phyloP scores from a whole-genome alignment of 176 grass and related monocot genomes.

The Calamus simplicifolius region DNA sequence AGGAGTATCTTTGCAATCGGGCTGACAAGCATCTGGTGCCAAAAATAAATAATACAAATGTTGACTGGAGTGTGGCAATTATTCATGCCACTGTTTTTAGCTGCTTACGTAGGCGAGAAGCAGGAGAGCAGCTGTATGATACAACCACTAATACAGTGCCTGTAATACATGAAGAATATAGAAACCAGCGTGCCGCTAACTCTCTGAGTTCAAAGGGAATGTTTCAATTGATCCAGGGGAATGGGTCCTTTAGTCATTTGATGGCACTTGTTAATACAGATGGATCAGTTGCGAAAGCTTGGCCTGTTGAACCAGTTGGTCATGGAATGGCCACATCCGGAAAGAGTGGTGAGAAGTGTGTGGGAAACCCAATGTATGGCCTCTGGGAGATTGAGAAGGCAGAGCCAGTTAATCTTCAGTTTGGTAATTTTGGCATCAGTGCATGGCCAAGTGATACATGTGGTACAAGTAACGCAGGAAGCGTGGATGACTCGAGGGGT shows the following conservation, averaged over 20 bases:
- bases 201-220: conserved; percentile 84
- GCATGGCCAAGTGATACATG: conserved; percentile 61
- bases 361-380: conserved; percentile 38
- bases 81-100: conserved; percentile 90
- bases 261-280: conserved; percentile 90
- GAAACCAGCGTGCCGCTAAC: conserved; percentile 73
- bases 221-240: conserved; percentile 86
- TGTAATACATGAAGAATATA: conserved; percentile 73
- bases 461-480: conserved; percentile 53
- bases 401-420: conserved; percentile 77
- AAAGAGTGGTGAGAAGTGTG: conserved; percentile 20
- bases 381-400: conserved; percentile 52
- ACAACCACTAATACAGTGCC: conserved; percentile 57
- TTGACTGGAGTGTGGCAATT: conserved; percentile 75
- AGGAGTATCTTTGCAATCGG: conserved; percentile 78
- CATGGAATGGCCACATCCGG: conserved; percentile 13
- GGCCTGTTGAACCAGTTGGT: conserved; percentile 47
- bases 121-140: conserved; percentile 72
- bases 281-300: conserved; percentile 82
- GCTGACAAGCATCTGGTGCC: conserved; percentile 94
- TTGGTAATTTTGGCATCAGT: conserved; percentile 84
- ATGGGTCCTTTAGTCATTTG: conserved; percentile 70
- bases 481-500: conserved; percentile 11
- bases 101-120: conserved; percentile 54
- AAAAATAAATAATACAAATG: conserved; percentile 95